Evolutionary conservation across 345 rosid genomes (phyloP).

Genomic region (Arabidopsis thaliana): DNA sequence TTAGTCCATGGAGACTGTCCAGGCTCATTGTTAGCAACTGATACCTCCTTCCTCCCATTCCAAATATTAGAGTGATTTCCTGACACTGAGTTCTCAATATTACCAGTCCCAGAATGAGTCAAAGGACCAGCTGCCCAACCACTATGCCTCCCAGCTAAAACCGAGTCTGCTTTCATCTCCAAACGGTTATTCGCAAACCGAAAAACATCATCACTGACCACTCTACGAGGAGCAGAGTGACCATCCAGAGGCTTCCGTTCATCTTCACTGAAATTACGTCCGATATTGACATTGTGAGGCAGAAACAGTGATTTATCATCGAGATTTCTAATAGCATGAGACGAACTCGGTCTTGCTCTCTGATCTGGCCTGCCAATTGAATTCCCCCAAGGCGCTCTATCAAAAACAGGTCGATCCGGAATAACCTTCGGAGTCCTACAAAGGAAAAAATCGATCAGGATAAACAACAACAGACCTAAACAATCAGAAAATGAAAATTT

Average conservation of each 20-base stretch:
- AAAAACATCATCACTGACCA: conserved; percentile 65
- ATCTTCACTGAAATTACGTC: conserved; percentile 82
- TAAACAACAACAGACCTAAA: conserved; percentile 29
- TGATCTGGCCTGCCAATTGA: conserved; percentile 60
- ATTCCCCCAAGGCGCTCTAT: conserved; percentile 70
- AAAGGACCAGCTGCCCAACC: conserved; percentile 46
- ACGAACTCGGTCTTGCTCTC: conserved; percentile 65
- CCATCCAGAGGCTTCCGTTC: conserved; percentile 86
- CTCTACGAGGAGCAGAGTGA: conserved; percentile 61
- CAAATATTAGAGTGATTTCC: conserved; percentile 63
- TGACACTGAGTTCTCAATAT: conserved; percentile 41
- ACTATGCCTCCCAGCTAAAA: conserved; percentile 44
- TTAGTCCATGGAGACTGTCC: conserved; percentile 58
- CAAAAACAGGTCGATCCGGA: conserved; percentile 62
- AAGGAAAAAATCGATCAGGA: background rate
- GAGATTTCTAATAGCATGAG: conserved; percentile 60
- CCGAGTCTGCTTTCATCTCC: conserved; percentile 58
- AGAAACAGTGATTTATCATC: conserved; percentile 82
- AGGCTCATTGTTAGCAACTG: conserved; percentile 46
- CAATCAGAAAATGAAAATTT: conserved; percentile 4
- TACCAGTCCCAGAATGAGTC: conserved; percentile 43
- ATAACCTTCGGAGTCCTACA: conserved; percentile 56
- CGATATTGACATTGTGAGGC: conserved; percentile 57
- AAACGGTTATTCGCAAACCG: conserved; percentile 39
- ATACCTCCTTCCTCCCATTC: conserved; percentile 62